Base-by-base conservation (phyloP, 495 filamentous ascomycete genomes). In the Pyronema omphalodes region DNA sequence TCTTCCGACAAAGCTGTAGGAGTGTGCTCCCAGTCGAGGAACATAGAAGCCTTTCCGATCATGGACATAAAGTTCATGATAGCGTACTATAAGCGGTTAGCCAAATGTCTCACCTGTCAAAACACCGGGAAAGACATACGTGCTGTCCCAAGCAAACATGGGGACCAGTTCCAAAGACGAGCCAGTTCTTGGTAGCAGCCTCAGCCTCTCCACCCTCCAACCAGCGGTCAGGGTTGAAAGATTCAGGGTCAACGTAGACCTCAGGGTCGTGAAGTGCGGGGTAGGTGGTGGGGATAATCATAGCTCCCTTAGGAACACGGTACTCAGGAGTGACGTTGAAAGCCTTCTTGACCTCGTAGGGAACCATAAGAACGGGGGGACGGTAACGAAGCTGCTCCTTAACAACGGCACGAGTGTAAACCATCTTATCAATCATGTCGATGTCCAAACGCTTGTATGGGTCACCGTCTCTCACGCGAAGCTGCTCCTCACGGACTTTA, bases 131-230 rank as follows among this genome's bases (percentile, higher is more conserved):
- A 45, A 46, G 9, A 41, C 55, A 49, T 50, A 60, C 58, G 47
- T 79, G 82, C 71, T 96, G 91, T 46, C 91, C 91, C 49, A 98
- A 73, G 66, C 91, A 98, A 70, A 96, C 95, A 72, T 98, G 91
- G 58, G 91, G 84, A 9, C 91, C 91, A 6, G 86, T 91, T 57
- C 91, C 91, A 60, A 98, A 98, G 29, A 98, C 88, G 40, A 98
- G 76, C 76, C 82, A 98, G 72, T 98, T 98, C 81, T 95, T 98
- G 57, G 78, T 73, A 56, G 89, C 85, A 70, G 85, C 80, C 53
- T 69, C 71, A 68, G 95, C 91, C 4, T 91, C 91, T 58, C 82
- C 82, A 53, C 93, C 91, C 9, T 78, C 78, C 64, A 93, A 84
- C 80, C 91, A 98, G 54, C 91, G 80, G 56, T 98, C 91, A 3